A percentile compares a stretch with the other conserved stretches of the same genome.
Evolutionary conservation across 2,329 filamentous ascomycete genomes (phyloP).

Genomic region (Colletotrichum trifolii): DNA sequence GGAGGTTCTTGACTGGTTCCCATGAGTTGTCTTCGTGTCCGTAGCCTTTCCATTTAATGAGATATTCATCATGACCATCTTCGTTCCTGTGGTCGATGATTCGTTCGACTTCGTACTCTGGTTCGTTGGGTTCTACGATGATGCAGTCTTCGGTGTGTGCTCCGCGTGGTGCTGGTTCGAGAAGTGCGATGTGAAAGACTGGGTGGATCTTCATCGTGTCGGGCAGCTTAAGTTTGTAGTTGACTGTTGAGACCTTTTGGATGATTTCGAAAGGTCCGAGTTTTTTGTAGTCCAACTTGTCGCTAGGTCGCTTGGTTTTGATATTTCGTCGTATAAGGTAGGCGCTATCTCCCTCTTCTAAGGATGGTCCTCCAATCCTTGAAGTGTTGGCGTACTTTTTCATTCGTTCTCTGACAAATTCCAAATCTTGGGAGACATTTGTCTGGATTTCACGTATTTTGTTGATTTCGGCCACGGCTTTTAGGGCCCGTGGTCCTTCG

Average conservation of each 20-base stretch:
- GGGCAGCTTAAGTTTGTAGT: not conserved
- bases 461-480: not conserved
- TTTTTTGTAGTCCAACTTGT: constrained; percentile 9
- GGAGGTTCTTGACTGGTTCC: constrained; percentile 3
- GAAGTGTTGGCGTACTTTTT: not conserved
- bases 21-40: constrained; percentile 5
- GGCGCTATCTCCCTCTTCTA: constrained; percentile 7
- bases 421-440: too few relatives aligned
- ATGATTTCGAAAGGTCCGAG: constrained; percentile 2
- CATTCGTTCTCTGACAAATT: not conserved
- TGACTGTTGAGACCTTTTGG: not conserved
- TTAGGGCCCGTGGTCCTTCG: not conserved
- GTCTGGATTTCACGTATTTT: not conserved
- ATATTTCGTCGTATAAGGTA: constrained; percentile 9
- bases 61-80: not conserved
- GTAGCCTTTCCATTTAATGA: constrained; percentile 6
- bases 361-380: constrained; percentile 8
- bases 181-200: constrained; percentile 4
- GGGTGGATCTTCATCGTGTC: not conserved
- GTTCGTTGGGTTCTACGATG: not conserved
- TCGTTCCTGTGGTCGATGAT: not conserved
- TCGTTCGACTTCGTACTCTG: constrained; percentile 4
- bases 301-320: constrained; percentile 13
- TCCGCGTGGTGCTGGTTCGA: not conserved
- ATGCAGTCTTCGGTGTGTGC: not conserved